These are phyloP conservation scores for Umbelopsis sp. DNA, from an alignment of 371 early-diverging fungal species.

Conservation along the genomic window DNA sequence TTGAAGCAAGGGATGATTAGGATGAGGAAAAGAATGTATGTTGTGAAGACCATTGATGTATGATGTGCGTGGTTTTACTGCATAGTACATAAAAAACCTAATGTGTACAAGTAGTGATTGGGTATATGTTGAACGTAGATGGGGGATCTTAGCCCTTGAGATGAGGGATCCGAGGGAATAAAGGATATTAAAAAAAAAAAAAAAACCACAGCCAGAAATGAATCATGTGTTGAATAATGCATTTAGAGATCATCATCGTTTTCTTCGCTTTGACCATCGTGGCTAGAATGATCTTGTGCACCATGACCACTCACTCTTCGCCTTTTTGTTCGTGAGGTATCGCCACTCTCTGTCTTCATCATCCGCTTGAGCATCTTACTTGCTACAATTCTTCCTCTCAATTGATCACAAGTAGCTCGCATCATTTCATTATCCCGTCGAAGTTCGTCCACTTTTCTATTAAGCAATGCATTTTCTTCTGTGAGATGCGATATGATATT, in stretches of 20 bases:
- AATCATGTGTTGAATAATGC: neutral
- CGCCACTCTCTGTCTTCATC: conserved; percentile 3
- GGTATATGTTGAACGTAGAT: neutral
- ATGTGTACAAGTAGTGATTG: neutral
- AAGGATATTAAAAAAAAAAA: neutral
- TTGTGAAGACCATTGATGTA: neutral
- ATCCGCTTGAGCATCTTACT: conserved; percentile 56
- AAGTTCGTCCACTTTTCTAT: conserved; percentile 53
- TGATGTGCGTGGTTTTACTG: neutral
- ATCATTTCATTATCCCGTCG: conserved; percentile 52
- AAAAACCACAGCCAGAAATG: neutral
- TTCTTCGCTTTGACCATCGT: neutral
- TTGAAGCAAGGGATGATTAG: neutral
- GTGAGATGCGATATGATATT: conserved; percentile 43
- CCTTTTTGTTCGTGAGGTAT: conserved; percentile 3
- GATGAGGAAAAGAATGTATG: neutral
- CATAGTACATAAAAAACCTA: neutral
- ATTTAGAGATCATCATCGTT: neutral
- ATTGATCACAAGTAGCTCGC: conserved; percentile 50
- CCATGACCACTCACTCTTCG: neutral
- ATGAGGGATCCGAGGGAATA: neutral
- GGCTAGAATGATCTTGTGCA: neutral
- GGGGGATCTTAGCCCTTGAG: neutral
- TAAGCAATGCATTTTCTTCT: conserved; percentile 54
- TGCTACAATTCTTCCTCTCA: conserved; percentile 59